A percentile compares a stretch with the other conserved stretches of the same genome.
phyloP scores from a whole-genome alignment of 2,329 filamentous ascomycete species.

The Nigrospora oryzae region DNA sequence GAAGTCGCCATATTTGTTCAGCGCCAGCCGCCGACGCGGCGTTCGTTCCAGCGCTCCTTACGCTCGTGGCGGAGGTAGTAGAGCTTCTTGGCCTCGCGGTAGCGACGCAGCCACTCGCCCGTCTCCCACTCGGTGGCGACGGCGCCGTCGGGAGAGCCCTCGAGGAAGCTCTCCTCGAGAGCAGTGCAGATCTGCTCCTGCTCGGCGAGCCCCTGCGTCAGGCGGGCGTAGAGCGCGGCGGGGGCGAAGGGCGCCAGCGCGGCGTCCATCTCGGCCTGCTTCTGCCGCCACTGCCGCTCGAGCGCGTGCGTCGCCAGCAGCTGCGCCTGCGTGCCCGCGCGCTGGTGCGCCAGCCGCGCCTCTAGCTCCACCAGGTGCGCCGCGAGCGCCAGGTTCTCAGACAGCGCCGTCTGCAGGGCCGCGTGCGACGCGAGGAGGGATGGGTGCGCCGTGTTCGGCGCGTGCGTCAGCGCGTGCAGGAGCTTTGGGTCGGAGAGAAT shows the following conservation, averaged over 20 bases:
- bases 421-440: slow-evolving; percentile 59
- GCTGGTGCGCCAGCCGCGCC: slow-evolving; percentile 46
- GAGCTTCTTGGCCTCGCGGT: slow-evolving; percentile 71
- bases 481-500: slow-evolving; percentile 57
- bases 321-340: slow-evolving; percentile 68
- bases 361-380: slow-evolving; percentile 54
- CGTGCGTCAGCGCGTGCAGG: slow-evolving; percentile 66
- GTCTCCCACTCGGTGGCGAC: slow-evolving; percentile 72
- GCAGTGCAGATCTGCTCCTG: slow-evolving; percentile 74
- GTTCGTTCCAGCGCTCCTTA: slow-evolving; percentile 93
- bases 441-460: slow-evolving; percentile 59
- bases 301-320: slow-evolving; percentile 77
- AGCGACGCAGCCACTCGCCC: slow-evolving; percentile 73
- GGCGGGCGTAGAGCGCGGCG: slow-evolving; percentile 73
- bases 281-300: slow-evolving; percentile 85
- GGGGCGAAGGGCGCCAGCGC: slow-evolving; percentile 80
- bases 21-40: slow-evolving; percentile 88
- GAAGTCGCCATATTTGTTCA: slow-evolving; percentile 37
- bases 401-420: slow-evolving; percentile 55
- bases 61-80: slow-evolving; percentile 77
- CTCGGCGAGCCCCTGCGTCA: slow-evolving; percentile 70
- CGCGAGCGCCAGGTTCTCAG: slow-evolving; percentile 65
- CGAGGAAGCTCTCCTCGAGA: slow-evolving; percentile 88
- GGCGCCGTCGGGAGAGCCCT: slow-evolving; percentile 37
- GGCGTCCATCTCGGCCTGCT: slow-evolving; percentile 81